Evolutionary conservation across 225 moss, liverwort and hornwort species (phyloP).

Genomic region (Ulota crispa): DNA sequence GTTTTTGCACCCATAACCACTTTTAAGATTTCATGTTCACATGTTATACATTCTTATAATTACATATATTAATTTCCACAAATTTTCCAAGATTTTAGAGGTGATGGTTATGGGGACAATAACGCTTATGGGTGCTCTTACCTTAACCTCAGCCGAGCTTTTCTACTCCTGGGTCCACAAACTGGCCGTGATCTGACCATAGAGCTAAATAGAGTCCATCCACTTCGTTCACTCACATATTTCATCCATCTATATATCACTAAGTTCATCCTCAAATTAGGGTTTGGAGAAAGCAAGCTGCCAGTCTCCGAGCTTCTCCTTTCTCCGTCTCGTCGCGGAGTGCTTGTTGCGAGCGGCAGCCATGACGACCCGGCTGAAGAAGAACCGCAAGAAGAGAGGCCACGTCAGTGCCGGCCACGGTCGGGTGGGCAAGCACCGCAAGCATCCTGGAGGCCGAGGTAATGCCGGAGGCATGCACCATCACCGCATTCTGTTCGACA

Average conservation of each 20-base stretch:
- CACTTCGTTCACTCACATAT: neutral
- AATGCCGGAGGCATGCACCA: conserved; percentile 66
- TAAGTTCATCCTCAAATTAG: neutral
- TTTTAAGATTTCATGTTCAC: too few relatives aligned
- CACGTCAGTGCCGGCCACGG: conserved; percentile 55
- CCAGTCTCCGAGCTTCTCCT: accelerated
- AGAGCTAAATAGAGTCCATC: neutral
- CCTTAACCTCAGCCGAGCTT: too few relatives aligned
- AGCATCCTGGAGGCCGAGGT: conserved; percentile 60
- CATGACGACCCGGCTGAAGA: conserved; percentile 62
- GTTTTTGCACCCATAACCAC: too few relatives aligned
- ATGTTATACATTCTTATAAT: too few relatives aligned
- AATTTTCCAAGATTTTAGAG: too few relatives aligned
- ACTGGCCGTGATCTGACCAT: too few relatives aligned
- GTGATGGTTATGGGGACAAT: too few relatives aligned
- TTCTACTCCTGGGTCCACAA: too few relatives aligned
- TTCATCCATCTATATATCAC: neutral
- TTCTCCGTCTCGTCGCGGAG: neutral
- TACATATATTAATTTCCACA: too few relatives aligned
- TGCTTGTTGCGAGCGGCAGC: conserved; percentile 13
- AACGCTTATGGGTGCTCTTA: too few relatives aligned
- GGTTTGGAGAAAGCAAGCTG: conserved; percentile 14
- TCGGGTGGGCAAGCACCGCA: conserved; percentile 58
- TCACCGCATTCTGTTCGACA: conserved; percentile 59
- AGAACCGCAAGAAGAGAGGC: conserved; percentile 59